These are phyloP conservation scores for Xerocomus spinulosus DNA, from an alignment of 768 basidiomycete genomes.

Conservation along the genomic window DNA sequence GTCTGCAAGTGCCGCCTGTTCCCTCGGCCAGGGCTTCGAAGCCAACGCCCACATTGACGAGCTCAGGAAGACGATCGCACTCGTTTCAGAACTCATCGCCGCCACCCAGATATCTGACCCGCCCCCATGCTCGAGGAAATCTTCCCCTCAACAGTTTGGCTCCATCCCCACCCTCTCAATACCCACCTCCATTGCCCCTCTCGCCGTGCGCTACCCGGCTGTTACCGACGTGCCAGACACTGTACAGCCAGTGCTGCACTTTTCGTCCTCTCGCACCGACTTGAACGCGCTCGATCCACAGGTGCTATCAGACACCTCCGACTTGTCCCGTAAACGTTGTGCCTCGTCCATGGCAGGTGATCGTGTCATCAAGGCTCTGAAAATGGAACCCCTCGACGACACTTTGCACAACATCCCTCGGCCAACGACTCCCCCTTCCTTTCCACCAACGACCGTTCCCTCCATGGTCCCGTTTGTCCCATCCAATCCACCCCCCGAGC, in stretches of 20 bases:
- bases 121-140: slow-evolving; percentile 29
- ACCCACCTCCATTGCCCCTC: slow-evolving; percentile 40
- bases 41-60: slow-evolving; percentile 51
- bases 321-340: slow-evolving; percentile 48
- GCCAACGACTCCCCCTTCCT: slow-evolving; percentile 17
- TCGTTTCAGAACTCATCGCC: slow-evolving; percentile 53
- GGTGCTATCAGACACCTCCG: slow-evolving; percentile 30
- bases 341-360: slow-evolving; percentile 44
- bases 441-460: slow-evolving; percentile 22
- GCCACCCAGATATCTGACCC: slow-evolving; percentile 36
- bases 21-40: slow-evolving; percentile 41
- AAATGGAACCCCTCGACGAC: slow-evolving; percentile 48
- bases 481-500: slow-evolving; percentile 19
- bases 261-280: slow-evolving; percentile 15
- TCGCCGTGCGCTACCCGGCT: slow-evolving; percentile 20
- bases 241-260: slow-evolving; percentile 21
- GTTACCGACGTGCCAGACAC: slow-evolving; percentile 21
- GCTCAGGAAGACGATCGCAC: slow-evolving; percentile 48
- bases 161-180: slow-evolving; percentile 20
- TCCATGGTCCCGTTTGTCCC: slow-evolving; percentile 26
- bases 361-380: slow-evolving; percentile 43
- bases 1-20: slow-evolving; percentile 51
- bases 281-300: slow-evolving; percentile 19
- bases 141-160: slow-evolving; percentile 24
- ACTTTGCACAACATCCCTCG: slow-evolving; percentile 25